phyloP scores from a whole-genome alignment of 2,329 filamentous ascomycete genomes.

The Claviceps sp. region DNA sequence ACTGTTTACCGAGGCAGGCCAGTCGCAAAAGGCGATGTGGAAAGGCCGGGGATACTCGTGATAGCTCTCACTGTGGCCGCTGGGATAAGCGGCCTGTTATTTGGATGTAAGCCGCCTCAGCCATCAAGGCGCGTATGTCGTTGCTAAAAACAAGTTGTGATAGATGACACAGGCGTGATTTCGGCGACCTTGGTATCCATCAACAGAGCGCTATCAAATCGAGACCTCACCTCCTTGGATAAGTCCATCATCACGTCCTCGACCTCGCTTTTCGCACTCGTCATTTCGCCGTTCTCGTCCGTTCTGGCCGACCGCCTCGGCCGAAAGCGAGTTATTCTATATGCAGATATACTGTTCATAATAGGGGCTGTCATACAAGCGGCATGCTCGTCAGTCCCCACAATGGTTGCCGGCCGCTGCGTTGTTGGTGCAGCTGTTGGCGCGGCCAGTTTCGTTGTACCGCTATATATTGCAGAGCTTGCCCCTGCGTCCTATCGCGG shows the following conservation, averaged over 20 bases:
- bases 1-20: constrained; percentile 10
- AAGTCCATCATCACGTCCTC: constrained; percentile 60
- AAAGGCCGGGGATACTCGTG: constrained; percentile 37
- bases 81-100: constrained; percentile 53
- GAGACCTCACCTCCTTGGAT: constrained; percentile 46
- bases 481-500: constrained; percentile 66
- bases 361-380: constrained; percentile 55
- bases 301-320: constrained; percentile 49
- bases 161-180: constrained; percentile 56
- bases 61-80: constrained; percentile 51
- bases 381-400: constrained; percentile 37
- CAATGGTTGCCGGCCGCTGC: constrained; percentile 55
- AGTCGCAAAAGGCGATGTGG: constrained; percentile 14
- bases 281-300: constrained; percentile 50
- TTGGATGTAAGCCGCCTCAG: constrained; percentile 42
- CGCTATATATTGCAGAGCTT: constrained; percentile 79
- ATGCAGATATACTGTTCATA: constrained; percentile 55
- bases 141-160: constrained; percentile 2
- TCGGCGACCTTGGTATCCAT: constrained; percentile 55
- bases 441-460: constrained; percentile 68
- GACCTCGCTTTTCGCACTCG: constrained; percentile 52
- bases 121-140: not conserved
- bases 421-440: constrained; percentile 63
- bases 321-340: constrained; percentile 47
- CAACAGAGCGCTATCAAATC: constrained; percentile 42